Percentiles rank a stretch among this genome's conserved stretches.
Conservation (phyloP, 257 asterid species). For the Cruciata laevipes region DNA sequence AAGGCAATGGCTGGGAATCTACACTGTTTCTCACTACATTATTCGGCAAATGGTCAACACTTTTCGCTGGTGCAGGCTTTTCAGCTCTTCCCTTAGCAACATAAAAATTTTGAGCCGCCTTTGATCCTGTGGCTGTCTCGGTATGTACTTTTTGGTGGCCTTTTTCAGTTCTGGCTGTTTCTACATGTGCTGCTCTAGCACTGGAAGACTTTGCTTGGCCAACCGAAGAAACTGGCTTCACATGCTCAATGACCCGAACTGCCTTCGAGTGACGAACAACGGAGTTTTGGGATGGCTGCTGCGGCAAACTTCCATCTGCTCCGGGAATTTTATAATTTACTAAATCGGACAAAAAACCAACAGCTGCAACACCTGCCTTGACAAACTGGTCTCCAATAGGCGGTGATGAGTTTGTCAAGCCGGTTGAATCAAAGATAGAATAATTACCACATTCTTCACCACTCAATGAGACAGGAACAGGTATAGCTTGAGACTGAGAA, state of each 20-base stretch:
- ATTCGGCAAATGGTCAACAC: slow-evolving; percentile 22
- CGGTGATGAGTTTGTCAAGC: slow-evolving; percentile 34
- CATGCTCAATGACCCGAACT: slow-evolving; percentile 5
- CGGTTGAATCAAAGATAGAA: slow-evolving; percentile 29
- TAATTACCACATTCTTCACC: slow-evolving; percentile 34
- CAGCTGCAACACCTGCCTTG: slow-evolving; percentile 90
- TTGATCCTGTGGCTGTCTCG: slow-evolving; percentile 26
- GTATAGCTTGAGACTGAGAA: slow-evolving; percentile 29
- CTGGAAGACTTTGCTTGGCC: slow-evolving; percentile 31
- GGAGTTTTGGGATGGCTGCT: slow-evolving; percentile 29
- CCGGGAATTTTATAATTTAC: slow-evolving; percentile 65
- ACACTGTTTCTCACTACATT: slow-evolving; percentile 23
- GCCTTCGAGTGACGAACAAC: slow-evolving; percentile 30
- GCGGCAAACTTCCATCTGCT: slow-evolving; percentile 43
- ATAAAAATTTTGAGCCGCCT: slow-evolving; percentile 13
- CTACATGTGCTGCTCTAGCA: slow-evolving; percentile 32
- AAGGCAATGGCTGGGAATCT: slow-evolving; percentile 25
- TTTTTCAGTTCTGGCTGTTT: slow-evolving; percentile 36
- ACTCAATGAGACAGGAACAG: slow-evolving; percentile 23
- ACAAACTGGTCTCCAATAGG: slow-evolving; percentile 68
- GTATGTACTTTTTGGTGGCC: slow-evolving; percentile 32
- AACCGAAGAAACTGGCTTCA: slow-evolving; percentile 32
- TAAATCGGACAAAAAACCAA: slow-evolving; percentile 65
- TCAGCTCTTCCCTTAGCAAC: slow-evolving; percentile 33
- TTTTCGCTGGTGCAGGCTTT: slow-evolving; percentile 34